Base-by-base conservation (phyloP, 371 early-diverging fungal genomes). In the Polyrhizophydium stewartii region DNA sequence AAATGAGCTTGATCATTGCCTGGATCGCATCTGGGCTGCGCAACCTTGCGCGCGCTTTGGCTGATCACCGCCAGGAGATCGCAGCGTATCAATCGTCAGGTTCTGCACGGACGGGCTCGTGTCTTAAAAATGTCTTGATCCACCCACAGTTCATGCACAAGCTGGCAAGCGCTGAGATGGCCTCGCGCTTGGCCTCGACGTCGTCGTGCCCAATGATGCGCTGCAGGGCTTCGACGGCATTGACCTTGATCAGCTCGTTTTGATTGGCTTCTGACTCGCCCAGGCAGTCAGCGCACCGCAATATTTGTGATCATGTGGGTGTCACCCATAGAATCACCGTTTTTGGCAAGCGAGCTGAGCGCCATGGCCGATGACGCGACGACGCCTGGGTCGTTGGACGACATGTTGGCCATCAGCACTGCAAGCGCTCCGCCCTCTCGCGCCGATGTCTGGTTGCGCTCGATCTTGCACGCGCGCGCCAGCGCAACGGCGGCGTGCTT, bases 391-490 rank as follows among this genome's bases (percentile, higher is more conserved):
- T 80, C 81, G 7, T 61, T 28, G 46, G 62, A 62, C 12, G 51
- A 21, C 0, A 80, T 58, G 46, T 70, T 72, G 9, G 59, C 51
- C 7, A 61, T 33, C 7, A 80, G 60, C 1, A 55, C 50, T 10
- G 60, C 63, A 1, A 80, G 56, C 2, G 69, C 72, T 2, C 81
- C 81, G 16, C 63, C 61, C 32, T 80, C 81, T 6, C 76, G 58
- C 16, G 72, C 62, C 49, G 55, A 62, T 21, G 46, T 53, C 57
- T 80, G 77, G 41, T 67, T 73, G 22, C 70, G 59, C n/a, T 75
- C 77, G 16, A 24, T n/a, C 35, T 53, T 73, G 59, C 16, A 51
- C 21, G 33, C 21, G 55, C 52, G 46, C 10, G 68, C 65, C 1
- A 73, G 30, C 13, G 65, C 71, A 22, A 71, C 22, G 30, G 69